Conservation (phyloP, 768 basidiomycete genomes). For the Pisolithus marmoratus region DNA sequence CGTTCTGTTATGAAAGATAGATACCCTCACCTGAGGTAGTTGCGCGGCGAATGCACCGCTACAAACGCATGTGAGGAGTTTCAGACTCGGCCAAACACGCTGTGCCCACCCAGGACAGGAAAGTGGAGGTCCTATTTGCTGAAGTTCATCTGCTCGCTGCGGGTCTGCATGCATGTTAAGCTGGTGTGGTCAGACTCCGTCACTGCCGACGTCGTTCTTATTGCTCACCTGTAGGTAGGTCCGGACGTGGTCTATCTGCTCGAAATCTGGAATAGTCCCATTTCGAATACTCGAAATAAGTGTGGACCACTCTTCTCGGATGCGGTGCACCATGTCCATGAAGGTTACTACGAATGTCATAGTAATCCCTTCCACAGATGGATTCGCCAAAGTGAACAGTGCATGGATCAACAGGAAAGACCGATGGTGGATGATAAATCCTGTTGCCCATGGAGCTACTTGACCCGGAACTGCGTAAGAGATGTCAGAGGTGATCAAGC, state of each 20-base stretch:
- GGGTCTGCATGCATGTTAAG: conserved; percentile 3
- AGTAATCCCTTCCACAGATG: background rate
- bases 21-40: conserved; percentile 2
- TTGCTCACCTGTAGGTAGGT: background rate
- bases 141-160: conserved; percentile 3
- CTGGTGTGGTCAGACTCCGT: background rate
- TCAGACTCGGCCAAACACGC: conserved; percentile 5
- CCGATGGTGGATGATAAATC: conserved; percentile 2
- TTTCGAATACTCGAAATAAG: conserved; percentile 2
- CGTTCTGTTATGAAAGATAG: background rate
- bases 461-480: too few relatives aligned
- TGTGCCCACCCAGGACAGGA: background rate
- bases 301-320: conserved; percentile 3
- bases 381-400: conserved; percentile 4
- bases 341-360: background rate
- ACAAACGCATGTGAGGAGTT: background rate
- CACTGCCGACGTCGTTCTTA: too few relatives aligned
- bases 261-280: conserved; percentile 2
- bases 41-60: conserved; percentile 1
- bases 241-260: background rate
- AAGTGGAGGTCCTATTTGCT: background rate
- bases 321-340: background rate
- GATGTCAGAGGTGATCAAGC: too few relatives aligned
- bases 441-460: too few relatives aligned
- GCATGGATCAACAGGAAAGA: conserved; percentile 5